Percentiles rank a stretch among this genome's conserved stretches.
Evolutionary conservation across 768 basidiomycete genomes (phyloP).

Genomic region (Gautieria morchelliformis): DNA sequence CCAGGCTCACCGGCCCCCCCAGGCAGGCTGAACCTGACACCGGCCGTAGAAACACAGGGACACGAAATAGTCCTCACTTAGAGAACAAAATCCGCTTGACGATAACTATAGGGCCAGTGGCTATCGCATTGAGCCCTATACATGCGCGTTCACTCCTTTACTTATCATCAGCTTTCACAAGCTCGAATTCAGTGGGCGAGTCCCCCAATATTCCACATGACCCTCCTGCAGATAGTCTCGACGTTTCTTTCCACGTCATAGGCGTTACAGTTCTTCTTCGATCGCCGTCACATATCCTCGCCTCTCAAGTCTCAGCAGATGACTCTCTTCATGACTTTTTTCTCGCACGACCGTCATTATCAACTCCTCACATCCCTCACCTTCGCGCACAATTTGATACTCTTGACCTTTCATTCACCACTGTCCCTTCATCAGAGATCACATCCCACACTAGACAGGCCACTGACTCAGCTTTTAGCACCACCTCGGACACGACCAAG

Average conservation of each 20-base stretch:
- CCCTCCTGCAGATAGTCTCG: not conserved
- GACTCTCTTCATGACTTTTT: not conserved
- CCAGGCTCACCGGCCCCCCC: constrained; percentile 20
- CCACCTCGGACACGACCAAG: not conserved
- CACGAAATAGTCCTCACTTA: not conserved
- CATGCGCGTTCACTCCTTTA: constrained; percentile 1
- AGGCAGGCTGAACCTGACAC: constrained; percentile 5
- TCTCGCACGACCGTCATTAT: not conserved
- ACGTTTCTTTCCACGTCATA: not conserved
- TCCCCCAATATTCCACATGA: not conserved
- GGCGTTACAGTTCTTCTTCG: not conserved
- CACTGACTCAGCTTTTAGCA: not conserved
- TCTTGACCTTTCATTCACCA: not conserved
- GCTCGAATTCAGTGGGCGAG: not conserved
- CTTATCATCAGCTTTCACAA: not conserved
- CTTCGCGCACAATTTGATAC: constrained; percentile 1
- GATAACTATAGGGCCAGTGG: not conserved
- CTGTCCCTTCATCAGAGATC: not conserved
- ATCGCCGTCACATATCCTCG: not conserved
- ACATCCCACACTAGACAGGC: not conserved
- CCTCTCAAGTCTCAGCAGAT: not conserved
- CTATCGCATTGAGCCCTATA: constrained; percentile 3
- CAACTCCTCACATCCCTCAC: not conserved
- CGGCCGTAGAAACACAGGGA: not conserved
- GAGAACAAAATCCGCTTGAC: not conserved